phyloP scores from a whole-genome alignment of 2,329 filamentous ascomycete genomes.

The Mycosphaerelloides madeirae region DNA sequence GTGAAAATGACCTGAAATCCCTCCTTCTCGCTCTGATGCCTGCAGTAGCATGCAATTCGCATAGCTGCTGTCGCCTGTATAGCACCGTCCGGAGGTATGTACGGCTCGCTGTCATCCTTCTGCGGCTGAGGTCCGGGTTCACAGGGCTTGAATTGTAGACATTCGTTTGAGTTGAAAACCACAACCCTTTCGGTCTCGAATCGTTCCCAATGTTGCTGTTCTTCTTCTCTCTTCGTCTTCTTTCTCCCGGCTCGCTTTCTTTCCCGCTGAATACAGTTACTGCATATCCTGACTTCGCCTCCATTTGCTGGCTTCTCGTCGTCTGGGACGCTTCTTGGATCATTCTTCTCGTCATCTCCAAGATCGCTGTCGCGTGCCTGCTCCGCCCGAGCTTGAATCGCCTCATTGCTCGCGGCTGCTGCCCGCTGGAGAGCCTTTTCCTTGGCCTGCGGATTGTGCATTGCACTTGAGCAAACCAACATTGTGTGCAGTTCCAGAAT shows the following conservation, averaged over 20 bases:
- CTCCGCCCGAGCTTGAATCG: conserved; percentile 42
- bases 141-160: conserved; percentile 72
- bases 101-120: conserved; percentile 26
- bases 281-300: conserved; percentile 88
- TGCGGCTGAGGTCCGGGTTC: conserved; percentile 36
- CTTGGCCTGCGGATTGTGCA: conserved; percentile 65
- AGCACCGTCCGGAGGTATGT: conserved; percentile 49
- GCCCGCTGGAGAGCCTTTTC: conserved; percentile 63
- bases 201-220: conserved; percentile 80
- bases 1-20: conserved; percentile 95
- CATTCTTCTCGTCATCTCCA: conserved; percentile 40
- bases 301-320: conserved; percentile 76
- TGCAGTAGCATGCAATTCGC: conserved; percentile 95
- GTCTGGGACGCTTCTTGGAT: conserved; percentile 50
- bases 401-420: conserved; percentile 40
- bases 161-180: conserved; percentile 84
- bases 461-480: conserved; percentile 87
- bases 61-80: conserved; percentile 82
- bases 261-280: conserved; percentile 86
- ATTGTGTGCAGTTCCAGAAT: conserved; percentile 74
- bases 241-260: conserved; percentile 86
- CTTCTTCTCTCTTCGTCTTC: conserved; percentile 87
- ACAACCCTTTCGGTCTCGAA: conserved; percentile 78
- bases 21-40: conserved; percentile 88
- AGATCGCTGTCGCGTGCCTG: conserved; percentile 17